A percentile compares a stretch with the other conserved stretches of the same genome.
Conservation (phyloP, 495 filamentous ascomycete species). For the Jackrogersella minutella region DNA sequence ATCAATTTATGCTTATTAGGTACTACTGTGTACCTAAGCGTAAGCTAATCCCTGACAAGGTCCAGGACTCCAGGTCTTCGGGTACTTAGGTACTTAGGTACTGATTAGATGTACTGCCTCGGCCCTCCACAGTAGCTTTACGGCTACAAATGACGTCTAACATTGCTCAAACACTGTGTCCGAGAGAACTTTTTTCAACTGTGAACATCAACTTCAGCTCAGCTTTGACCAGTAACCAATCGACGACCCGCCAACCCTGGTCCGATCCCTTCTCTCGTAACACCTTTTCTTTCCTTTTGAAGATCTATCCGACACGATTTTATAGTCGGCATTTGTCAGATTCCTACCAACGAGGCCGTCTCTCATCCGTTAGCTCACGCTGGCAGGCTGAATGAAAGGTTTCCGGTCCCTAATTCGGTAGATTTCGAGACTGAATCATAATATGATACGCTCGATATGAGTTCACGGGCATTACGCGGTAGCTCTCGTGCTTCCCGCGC, state of each 20-base stretch:
- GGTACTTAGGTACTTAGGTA: not conserved
- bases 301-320: not conserved
- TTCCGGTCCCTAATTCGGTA: not conserved
- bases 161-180: constrained; percentile 12
- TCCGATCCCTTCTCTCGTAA: too few species aligned
- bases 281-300: too few species aligned
- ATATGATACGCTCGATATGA: constrained; percentile 37
- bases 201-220: not conserved
- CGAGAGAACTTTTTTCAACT: constrained; percentile 21
- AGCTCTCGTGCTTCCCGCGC: constrained; percentile 25
- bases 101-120: too few species aligned
- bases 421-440: constrained; percentile 1
- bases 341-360: not conserved
- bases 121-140: too few species aligned
- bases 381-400: not conserved
- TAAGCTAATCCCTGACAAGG: too few species aligned
- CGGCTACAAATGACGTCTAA: not conserved
- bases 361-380: not conserved
- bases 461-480: constrained; percentile 33
- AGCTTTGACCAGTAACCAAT: not conserved
- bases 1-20: constrained; percentile 8
- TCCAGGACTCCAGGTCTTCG: too few species aligned
- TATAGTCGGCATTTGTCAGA: not conserved
- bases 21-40: too few species aligned
- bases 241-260: too few species aligned